Conservation (phyloP, 2,329 filamentous ascomycete species). For the Penicillium sp. region DNA sequence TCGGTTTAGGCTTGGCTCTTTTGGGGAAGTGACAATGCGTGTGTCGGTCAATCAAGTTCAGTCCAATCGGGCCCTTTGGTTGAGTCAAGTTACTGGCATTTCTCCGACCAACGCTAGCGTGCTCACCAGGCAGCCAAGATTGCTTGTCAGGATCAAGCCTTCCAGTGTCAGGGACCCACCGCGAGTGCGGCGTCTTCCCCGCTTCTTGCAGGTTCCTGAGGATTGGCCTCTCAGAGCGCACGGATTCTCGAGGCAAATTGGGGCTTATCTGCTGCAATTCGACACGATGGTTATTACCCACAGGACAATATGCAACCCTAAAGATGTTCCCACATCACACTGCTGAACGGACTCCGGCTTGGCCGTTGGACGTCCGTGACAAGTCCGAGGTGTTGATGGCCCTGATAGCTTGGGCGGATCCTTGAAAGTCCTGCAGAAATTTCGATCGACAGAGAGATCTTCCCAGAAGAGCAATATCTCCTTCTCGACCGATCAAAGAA, state of each 20-base stretch:
- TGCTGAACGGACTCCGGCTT: slow-evolving; percentile 15
- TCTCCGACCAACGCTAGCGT: background rate
- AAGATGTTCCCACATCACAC: background rate
- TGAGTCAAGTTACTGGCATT: background rate
- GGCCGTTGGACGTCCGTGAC: slow-evolving; percentile 19
- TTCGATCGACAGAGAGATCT: slow-evolving; percentile 17
- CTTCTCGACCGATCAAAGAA: slow-evolving; percentile 8
- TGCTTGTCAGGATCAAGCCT: slow-evolving; percentile 19
- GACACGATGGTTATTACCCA: slow-evolving; percentile 6
- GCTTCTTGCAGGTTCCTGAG: slow-evolving; percentile 3
- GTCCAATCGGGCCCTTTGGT: too few species aligned
- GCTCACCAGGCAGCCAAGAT: slow-evolving; percentile 1
- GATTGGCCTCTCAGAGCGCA: background rate
- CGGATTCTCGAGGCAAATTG: slow-evolving; percentile 8
- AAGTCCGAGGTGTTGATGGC: slow-evolving; percentile 12
- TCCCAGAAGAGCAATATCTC: slow-evolving; percentile 19
- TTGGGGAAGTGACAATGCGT: too few species aligned
- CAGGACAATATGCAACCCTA: background rate
- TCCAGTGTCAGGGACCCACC: slow-evolving; percentile 3
- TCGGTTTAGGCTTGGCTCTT: too few species aligned
- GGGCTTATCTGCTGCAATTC: background rate
- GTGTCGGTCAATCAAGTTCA: too few species aligned
- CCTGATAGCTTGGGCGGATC: background rate
- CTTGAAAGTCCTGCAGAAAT: background rate
- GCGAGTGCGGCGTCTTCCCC: slow-evolving; percentile 3